Conservation (phyloP, 306 rosid species). For the Prinsepia uniflora region DNA sequence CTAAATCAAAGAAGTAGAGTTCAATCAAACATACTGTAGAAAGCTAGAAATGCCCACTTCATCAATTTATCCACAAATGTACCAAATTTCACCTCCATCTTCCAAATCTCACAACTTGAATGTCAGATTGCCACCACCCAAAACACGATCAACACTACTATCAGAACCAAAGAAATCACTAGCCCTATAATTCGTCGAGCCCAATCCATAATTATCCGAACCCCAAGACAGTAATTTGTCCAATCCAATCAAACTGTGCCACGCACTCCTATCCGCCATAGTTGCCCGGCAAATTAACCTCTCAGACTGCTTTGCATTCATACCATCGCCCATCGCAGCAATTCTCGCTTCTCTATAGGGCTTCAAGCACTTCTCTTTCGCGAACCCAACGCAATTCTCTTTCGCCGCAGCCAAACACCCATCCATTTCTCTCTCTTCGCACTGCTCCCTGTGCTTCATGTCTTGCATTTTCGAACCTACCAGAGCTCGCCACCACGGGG, state of each 20-base stretch:
- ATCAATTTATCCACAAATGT: neutral
- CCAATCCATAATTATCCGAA: conserved; percentile 7
- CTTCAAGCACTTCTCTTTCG: conserved; percentile 54
- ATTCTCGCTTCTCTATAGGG: conserved; percentile 65
- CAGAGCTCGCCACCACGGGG: conserved; percentile 74
- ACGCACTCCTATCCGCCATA: conserved; percentile 20
- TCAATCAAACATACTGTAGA: neutral
- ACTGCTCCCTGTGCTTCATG: conserved; percentile 52
- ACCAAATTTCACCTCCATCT: neutral
- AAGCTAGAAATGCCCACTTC: neutral
- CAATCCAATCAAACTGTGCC: conserved; percentile 27
- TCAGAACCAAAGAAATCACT: conserved; percentile 39
- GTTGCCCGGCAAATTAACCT: conserved; percentile 43
- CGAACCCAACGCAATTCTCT: conserved; percentile 51
- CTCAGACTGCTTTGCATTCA: conserved; percentile 37
- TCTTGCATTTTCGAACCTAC: conserved; percentile 36
- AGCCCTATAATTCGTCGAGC: conserved; percentile 43
- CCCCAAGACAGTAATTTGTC: conserved; percentile 16
- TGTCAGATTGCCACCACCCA: conserved; percentile 23
- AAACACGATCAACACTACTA: conserved; percentile 27
- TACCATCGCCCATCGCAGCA: conserved; percentile 47
- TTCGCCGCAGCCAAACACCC: conserved; percentile 37
- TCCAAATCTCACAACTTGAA: conserved; percentile 4
- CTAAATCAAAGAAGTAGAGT: neutral
- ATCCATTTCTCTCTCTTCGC: conserved; percentile 58